Base-by-base conservation (phyloP, 2,329 filamentous ascomycete species). In the Allantophomopsis lycopodina region DNA sequence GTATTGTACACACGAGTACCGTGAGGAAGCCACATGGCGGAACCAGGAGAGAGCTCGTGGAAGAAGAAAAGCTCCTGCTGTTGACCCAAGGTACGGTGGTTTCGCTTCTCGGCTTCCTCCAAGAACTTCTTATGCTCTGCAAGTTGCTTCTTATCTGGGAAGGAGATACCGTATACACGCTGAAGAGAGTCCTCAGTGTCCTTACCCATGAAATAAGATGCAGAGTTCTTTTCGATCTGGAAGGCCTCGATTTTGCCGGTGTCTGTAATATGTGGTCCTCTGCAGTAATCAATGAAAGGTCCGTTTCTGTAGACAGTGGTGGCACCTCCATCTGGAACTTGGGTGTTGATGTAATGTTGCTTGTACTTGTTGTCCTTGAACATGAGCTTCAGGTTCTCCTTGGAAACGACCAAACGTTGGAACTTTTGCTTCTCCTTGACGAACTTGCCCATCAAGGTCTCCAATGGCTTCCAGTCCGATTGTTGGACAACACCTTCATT, bases 51-150 rank as follows among this genome's bases (percentile, higher is more conserved):
- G 52, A 80, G 71, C 47, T 93, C 83, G 55, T 93, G 81, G 66
- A 95, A 98, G 69, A 95, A 93, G 70, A 94, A 98, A 7, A 98
- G 77, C 58, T 96, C 89, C 60, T 98, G 91, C 46, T 96, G 88
- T 56, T 81, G 84, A 47, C 88, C 91, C 49, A 98, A 88, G 64
- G 84, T 86, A 48, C 89, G 73, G 58, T 98, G 91, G 55, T 96
- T 91, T 47, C 91, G 81, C 70, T 94, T 94, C 45, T 91, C 89
- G n/a, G 91, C 91, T 64, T 98, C 91, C 54, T 94, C 89, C 21
- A 98, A 72, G 64, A 94, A 93, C 55, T 89, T 87, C 64, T 94
- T 79, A 66, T 96, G 87, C 54, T 93, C 87, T 36, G 83, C 78
- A 65, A 98, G 84, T 53, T 78, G 74, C 65, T 94, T 94, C 74